These are phyloP conservation scores for Boletus hoseneyae DNA, from an alignment of 1,284 basidiomycete genomes.

Conservation along the genomic window DNA sequence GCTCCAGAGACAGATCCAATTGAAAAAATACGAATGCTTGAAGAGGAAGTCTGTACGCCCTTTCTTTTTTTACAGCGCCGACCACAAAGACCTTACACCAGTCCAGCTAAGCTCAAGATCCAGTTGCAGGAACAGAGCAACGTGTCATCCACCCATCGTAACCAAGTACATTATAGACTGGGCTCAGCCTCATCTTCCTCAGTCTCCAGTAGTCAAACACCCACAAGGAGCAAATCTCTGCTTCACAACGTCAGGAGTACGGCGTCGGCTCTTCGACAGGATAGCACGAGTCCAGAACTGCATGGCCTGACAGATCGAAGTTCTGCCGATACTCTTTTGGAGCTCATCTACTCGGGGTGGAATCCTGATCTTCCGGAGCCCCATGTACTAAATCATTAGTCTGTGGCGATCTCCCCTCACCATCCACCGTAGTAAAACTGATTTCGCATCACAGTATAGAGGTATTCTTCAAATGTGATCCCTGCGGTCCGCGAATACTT, in stretches of 20 bases:
- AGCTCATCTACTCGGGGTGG: conserved; percentile 72
- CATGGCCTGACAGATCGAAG: conserved; percentile 35
- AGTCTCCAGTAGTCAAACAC: conserved; percentile 16
- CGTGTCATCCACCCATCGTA: conserved; percentile 14
- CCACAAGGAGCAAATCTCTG: conserved; percentile 6
- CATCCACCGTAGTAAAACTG: not conserved
- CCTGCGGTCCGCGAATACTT: conserved; percentile 74
- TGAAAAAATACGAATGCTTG: conserved; percentile 72
- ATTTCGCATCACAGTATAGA: conserved; percentile 53
- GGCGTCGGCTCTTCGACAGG: conserved; percentile 34
- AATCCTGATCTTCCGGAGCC: conserved; percentile 78
- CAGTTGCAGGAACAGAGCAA: conserved; percentile 54
- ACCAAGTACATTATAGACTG: conserved; percentile 16
- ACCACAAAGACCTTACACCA: conserved; percentile 13
- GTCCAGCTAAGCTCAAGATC: conserved; percentile 58
- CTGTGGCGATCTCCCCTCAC: conserved; percentile 30
- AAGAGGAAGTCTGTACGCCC: conserved; percentile 67
- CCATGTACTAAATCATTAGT: conserved; percentile 70
- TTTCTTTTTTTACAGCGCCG: not conserved
- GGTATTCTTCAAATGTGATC: conserved; percentile 78
- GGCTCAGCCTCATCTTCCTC: conserved; percentile 28
- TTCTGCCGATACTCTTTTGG: conserved; percentile 51
- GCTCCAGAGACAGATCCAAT: conserved; percentile 70
- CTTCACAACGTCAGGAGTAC: conserved; percentile 10
- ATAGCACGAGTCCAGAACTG: conserved; percentile 51